Percentiles rank a stretch among this genome's conserved stretches.
Conservation (phyloP, 495 filamentous ascomycete genomes). For the Viridothelium virens region DNA sequence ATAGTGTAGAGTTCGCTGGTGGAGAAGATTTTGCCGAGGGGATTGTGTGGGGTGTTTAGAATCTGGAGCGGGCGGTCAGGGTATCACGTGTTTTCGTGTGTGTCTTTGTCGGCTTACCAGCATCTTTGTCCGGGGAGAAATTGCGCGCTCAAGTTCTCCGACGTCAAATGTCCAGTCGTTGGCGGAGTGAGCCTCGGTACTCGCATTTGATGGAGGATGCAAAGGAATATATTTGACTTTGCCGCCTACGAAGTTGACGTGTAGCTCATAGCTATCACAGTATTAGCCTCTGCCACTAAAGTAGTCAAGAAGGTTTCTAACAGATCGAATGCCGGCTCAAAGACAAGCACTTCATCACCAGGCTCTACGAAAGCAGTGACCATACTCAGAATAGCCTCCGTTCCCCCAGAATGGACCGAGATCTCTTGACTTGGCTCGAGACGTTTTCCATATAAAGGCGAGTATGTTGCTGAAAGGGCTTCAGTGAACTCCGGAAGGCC, state of each 20-base stretch:
- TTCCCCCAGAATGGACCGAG: constrained; percentile 13
- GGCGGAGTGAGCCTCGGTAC: neutral
- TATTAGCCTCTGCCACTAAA: neutral
- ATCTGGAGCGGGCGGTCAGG: constrained; percentile 2
- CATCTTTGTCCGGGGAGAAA: neutral
- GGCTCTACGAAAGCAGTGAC: constrained; percentile 20
- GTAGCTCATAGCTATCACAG: constrained; percentile 5
- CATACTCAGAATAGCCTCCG: constrained; percentile 16
- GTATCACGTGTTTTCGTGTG: neutral
- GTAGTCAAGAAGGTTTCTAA: neutral
- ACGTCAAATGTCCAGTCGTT: constrained; percentile 9
- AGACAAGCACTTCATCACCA: constrained; percentile 20
- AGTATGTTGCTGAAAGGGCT: constrained; percentile 16
- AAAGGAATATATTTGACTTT: neutral
- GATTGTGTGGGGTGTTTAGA: constrained; percentile 17
- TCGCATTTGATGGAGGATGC: neutral
- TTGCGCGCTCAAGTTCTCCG: constrained; percentile 6
- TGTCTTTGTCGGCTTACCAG: neutral
- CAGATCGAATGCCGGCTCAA: constrained; percentile 20
- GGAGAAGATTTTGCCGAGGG: constrained; percentile 21
- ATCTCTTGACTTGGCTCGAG: constrained; percentile 17
- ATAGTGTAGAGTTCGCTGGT: constrained; percentile 18
- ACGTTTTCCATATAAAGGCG: neutral
- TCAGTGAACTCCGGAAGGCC: constrained; percentile 13
- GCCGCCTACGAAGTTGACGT: constrained; percentile 9